A percentile compares a stretch with the other conserved stretches of the same genome.
phyloP scores from a whole-genome alignment of 768 basidiomycete genomes.

The Daedaleopsis nitida region DNA sequence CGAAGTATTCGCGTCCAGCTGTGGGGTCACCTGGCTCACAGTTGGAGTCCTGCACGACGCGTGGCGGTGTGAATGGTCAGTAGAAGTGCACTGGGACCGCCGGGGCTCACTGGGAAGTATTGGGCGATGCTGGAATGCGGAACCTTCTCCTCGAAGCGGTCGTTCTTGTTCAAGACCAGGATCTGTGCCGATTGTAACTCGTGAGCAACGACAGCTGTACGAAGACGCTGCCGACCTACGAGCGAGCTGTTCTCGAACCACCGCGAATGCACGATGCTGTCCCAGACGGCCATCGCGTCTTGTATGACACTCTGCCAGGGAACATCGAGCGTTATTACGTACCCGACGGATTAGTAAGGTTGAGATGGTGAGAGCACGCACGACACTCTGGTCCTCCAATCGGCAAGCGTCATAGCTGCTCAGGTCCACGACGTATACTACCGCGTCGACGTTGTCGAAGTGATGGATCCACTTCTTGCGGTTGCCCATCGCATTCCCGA shows the following conservation, averaged over 20 bases:
- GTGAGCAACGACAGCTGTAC: slow-evolving; percentile 31
- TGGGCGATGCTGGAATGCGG: slow-evolving; percentile 77
- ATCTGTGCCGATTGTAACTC: slow-evolving; percentile 63
- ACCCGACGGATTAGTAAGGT: not conserved
- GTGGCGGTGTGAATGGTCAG: not conserved
- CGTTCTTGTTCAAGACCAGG: slow-evolving; percentile 92
- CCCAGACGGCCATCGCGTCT: not conserved
- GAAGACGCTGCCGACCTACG: not conserved
- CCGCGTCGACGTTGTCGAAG: slow-evolving; percentile 91
- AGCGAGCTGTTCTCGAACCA: not conserved
- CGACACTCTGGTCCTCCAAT: slow-evolving; percentile 42
- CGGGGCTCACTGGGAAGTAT: slow-evolving; percentile 56
- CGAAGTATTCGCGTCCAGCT: not conserved
- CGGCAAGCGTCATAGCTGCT: slow-evolving; percentile 93
- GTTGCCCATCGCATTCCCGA: slow-evolving; percentile 90
- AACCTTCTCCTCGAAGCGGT: slow-evolving; percentile 87
- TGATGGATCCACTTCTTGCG: slow-evolving; percentile 92
- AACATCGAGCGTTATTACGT: not conserved
- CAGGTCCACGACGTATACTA: slow-evolving; percentile 85
- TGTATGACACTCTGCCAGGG: not conserved
- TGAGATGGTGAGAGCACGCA: not conserved
- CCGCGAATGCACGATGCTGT: not conserved
- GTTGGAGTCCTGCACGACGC: not conserved
- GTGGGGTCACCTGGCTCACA: not conserved
- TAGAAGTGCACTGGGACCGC: not conserved